phyloP scores from a whole-genome alignment of 176 grass and related monocot species.

The Oryza officinalis region DNA sequence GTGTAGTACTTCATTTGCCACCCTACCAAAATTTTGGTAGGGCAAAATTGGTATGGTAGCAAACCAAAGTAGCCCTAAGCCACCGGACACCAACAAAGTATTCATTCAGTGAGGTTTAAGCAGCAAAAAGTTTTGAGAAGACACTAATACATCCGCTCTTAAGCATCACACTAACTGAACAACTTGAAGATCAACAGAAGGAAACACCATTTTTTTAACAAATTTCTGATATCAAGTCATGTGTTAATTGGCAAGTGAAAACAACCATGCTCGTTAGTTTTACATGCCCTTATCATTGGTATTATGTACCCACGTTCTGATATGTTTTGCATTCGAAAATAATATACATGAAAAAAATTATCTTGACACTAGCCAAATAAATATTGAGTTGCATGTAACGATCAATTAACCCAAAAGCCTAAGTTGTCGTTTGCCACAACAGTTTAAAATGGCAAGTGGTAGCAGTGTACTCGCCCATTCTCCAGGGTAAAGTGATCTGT shows the following conservation, averaged over 20 bases:
- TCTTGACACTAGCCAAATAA: not conserved
- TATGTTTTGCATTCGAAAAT: not conserved
- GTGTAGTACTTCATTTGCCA: not conserved
- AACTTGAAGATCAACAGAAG: not conserved
- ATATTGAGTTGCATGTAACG: too few relatives aligned
- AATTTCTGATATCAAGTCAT: not conserved
- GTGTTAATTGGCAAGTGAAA: not conserved
- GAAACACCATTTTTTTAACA: not conserved
- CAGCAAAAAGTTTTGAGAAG: not conserved
- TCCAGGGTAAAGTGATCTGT: conserved; percentile 62
- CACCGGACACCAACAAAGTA: not conserved
- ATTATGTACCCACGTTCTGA: not conserved
- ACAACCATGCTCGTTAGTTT: not conserved
- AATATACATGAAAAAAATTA: not conserved
- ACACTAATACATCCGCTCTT: not conserved
- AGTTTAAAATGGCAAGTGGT: conserved; percentile 2
- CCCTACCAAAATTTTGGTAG: not conserved
- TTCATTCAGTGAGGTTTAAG: not conserved
- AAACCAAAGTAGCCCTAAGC: not conserved
- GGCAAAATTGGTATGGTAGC: not conserved
- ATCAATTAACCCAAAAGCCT: too few relatives aligned
- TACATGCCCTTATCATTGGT: not conserved
- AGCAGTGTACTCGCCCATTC: conserved; percentile 62
- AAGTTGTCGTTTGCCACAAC: not conserved
- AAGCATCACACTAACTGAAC: not conserved